Evolutionary conservation across 331 rosid species (phyloP).

Genomic region (Rhamnella rubrinervis): DNA sequence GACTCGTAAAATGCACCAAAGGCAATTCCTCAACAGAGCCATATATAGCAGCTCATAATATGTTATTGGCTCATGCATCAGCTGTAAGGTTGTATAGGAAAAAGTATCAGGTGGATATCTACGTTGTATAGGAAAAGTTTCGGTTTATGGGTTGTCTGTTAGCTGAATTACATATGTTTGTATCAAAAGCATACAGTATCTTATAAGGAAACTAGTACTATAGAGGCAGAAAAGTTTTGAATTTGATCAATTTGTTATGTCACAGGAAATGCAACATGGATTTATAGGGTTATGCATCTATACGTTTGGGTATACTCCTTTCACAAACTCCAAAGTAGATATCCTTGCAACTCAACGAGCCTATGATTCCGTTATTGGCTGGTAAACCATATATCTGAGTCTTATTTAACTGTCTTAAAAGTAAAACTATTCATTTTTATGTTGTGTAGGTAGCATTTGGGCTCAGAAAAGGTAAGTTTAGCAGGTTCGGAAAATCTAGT

Average conservation of each 20-base stretch:
- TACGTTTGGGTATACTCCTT: constrained; percentile 23
- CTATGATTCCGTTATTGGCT: constrained; percentile 40
- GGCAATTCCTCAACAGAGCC: constrained; percentile 69
- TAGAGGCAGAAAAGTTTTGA: background rate
- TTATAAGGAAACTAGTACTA: too few species aligned
- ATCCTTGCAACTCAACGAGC: constrained; percentile 36
- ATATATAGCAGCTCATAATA: constrained; percentile 46
- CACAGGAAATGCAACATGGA: constrained; percentile 54
- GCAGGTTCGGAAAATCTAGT: too few species aligned
- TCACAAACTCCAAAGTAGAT: constrained; percentile 42
- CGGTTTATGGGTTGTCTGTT: background rate
- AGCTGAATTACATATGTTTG: too few species aligned
- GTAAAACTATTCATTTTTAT: too few species aligned
- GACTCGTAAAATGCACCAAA: constrained; percentile 26
- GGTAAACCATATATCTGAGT: constrained; percentile 25
- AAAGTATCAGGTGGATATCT: constrained; percentile 41
- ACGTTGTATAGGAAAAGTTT: background rate
- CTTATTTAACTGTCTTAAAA: too few species aligned
- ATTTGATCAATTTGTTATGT: background rate
- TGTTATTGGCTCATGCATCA: constrained; percentile 57
- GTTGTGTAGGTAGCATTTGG: too few species aligned
- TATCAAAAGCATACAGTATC: too few species aligned
- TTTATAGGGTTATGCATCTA: constrained; percentile 42
- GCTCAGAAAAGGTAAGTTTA: too few species aligned
- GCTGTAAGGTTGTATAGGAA: constrained; percentile 42